These are phyloP conservation scores for Paramyrothecium roridum DNA, from an alignment of 2,329 filamentous ascomycete genomes.

Conservation along the genomic window DNA sequence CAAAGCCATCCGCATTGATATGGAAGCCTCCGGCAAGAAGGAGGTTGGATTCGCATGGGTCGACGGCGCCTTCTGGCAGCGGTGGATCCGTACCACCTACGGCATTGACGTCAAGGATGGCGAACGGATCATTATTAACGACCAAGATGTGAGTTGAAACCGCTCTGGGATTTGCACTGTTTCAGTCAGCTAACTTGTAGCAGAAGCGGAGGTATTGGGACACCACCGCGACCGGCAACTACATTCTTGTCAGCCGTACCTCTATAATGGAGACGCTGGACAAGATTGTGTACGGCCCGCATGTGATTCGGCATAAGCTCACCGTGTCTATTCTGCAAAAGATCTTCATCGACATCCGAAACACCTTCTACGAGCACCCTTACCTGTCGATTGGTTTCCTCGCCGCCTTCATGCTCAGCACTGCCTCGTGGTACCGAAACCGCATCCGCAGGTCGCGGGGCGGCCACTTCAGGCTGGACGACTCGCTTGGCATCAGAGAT, in stretches of 20 bases:
- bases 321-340: slow-evolving; percentile 72
- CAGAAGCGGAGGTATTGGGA: slow-evolving; percentile 96
- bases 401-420: slow-evolving; percentile 51
- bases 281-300: slow-evolving; percentile 65
- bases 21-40: slow-evolving; percentile 82
- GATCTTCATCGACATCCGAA: slow-evolving; percentile 64
- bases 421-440: slow-evolving; percentile 51
- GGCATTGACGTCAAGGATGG: slow-evolving; percentile 85
- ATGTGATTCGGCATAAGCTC: slow-evolving; percentile 72
- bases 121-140: slow-evolving; percentile 92
- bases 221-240: slow-evolving; percentile 80
- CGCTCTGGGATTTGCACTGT: no score
- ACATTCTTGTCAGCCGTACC: slow-evolving; percentile 84
- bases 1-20: slow-evolving; percentile 88
- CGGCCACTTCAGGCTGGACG: slow-evolving; percentile 61
- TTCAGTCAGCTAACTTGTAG: slow-evolving; percentile 26
- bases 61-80: slow-evolving; percentile 94
- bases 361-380: slow-evolving; percentile 57
- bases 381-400: slow-evolving; percentile 56
- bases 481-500: slow-evolving; percentile 46
- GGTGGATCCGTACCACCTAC: slow-evolving; percentile 94
- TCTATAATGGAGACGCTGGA: slow-evolving; percentile 85
- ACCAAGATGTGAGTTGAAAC: slow-evolving; percentile 76
- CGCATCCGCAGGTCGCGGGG: slow-evolving; percentile 51
- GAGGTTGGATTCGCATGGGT: slow-evolving; percentile 97